Percentiles rank a stretch among this genome's conserved stretches.
Conservation (phyloP, 169 alveolate genomes). For the Plasmodium vinckei region DNA sequence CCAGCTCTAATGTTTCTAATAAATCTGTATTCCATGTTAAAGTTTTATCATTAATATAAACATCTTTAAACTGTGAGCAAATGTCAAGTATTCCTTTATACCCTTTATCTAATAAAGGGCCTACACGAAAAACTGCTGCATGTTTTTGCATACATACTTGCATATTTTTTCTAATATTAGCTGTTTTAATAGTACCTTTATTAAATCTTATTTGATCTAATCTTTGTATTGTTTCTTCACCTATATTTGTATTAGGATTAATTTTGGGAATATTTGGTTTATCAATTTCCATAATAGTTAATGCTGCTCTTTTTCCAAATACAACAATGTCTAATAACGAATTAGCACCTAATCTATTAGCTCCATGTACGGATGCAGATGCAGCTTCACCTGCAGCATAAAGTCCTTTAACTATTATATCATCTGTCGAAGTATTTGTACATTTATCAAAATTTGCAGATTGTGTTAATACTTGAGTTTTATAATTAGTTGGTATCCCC, state of each 20-base stretch:
- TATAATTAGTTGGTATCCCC: conserved; percentile 98
- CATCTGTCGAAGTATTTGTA: conserved; percentile 79
- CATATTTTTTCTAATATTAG: conserved; percentile 82
- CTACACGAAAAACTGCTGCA: conserved; percentile 96
- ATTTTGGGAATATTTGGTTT: conserved; percentile 86
- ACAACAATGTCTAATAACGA: conserved; percentile 97
- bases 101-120: conserved; percentile 92
- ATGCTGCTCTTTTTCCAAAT: conserved; percentile 97
- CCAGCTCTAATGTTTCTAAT: conserved; percentile 96
- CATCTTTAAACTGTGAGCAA: conserved; percentile 87
- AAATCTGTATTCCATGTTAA: conserved; percentile 97
- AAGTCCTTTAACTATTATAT: conserved; percentile 94
- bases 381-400: conserved; percentile 98
- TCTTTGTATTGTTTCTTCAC: conserved; percentile 64
- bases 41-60: conserved; percentile 91
- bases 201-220: conserved; percentile 47
- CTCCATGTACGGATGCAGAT: conserved; percentile 99
- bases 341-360: conserved; percentile 98
- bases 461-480: conserved; percentile 92
- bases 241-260: conserved; percentile 43
- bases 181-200: conserved; percentile 78
- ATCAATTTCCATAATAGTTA: conserved; percentile 90
- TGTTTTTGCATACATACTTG: conserved; percentile 95
- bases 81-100: conserved; percentile 86
- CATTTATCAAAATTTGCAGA: conserved; percentile 34